Evolutionary conservation across 306 rosid genomes (phyloP), one percentile per base, ranked within the genome.

Genomic region (Senna siamea): DNA sequence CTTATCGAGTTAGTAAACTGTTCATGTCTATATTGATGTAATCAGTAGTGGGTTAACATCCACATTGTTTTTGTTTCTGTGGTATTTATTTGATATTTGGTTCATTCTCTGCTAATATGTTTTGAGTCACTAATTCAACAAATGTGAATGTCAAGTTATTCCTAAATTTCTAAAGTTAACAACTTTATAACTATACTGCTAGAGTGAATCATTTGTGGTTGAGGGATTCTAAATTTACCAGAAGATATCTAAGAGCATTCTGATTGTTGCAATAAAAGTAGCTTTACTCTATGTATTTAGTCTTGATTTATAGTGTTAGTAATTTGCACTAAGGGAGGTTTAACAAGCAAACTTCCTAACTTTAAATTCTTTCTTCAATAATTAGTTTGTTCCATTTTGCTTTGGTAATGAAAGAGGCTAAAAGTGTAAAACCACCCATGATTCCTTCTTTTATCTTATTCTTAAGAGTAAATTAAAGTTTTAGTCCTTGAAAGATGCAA

Each of bases 1-100:
- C 37, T 76, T 59, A 12, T 67, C 50, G 61, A 47, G 58, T 65
- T 81, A 9, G 67, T 44, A 44, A 59, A 58, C n/a, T 66, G 60
- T 38, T 66, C 60, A 30, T 72, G 59, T 17, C 69, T 40, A 15
- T n/a, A 12, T 54, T 60, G 72, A 60, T 74, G 55, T 35, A 28
- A 51, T 73, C 55, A 15, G 15, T 66, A 11, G 43, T 74, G 66
- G 51, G 44, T 78, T 48, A 14, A 44, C 47, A 47, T 47, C 70
- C 30, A 26, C 30, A 26, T 26, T 26, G 30, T 26, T 26, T 26
- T 26, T 26, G 30, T 46, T 67, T 67, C 62, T 28, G 43, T 6
- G 46, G 26, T 34, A 18, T 46, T 35, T 60, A 60, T 60, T 35
- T 61, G 9, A 2, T 61, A 18, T n/a, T 61, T 37, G n/a, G 48